Evolutionary conservation across 208 protist species (phyloP).

Genomic region (Naegleria gruberi): DNA sequence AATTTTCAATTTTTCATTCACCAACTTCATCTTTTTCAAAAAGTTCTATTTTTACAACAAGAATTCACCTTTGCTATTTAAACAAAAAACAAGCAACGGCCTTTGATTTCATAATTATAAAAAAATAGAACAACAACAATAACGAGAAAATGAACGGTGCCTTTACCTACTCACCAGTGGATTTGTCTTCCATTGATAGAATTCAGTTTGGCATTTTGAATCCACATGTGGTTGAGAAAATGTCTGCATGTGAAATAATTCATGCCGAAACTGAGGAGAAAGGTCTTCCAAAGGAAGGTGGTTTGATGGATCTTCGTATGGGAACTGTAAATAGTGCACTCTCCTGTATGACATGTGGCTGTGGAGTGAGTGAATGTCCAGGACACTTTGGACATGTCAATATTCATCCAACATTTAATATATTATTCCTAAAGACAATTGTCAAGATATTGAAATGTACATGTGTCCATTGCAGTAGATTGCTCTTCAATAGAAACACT

Average conservation of each 20-base stretch:
- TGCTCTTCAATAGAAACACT: constrained; percentile 55
- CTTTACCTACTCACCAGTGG: no score
- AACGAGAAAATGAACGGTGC: no score
- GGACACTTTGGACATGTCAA: constrained; percentile 98
- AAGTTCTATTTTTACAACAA: no score
- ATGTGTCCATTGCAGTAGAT: constrained; percentile 87
- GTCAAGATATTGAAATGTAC: constrained; percentile 89
- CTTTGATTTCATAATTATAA: no score
- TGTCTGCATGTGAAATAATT: not conserved
- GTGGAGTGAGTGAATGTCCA: no score
- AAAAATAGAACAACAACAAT: no score
- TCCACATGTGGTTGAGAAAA: not conserved
- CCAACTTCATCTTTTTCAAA: no score
- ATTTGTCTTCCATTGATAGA: no score
- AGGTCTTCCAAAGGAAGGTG: not conserved
- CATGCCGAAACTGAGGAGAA: not conserved
- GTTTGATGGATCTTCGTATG: not conserved
- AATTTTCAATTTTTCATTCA: no score
- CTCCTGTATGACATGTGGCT: not conserved
- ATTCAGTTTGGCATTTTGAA: not conserved
- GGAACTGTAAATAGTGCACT: not conserved
- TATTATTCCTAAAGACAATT: constrained; percentile 86
- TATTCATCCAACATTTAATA: constrained; percentile 94
- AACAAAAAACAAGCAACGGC: no score
- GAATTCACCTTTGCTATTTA: no score